These are phyloP conservation scores for Pharus latifolius DNA, from an alignment of 176 grass and related monocot genomes.

Conservation along the genomic window DNA sequence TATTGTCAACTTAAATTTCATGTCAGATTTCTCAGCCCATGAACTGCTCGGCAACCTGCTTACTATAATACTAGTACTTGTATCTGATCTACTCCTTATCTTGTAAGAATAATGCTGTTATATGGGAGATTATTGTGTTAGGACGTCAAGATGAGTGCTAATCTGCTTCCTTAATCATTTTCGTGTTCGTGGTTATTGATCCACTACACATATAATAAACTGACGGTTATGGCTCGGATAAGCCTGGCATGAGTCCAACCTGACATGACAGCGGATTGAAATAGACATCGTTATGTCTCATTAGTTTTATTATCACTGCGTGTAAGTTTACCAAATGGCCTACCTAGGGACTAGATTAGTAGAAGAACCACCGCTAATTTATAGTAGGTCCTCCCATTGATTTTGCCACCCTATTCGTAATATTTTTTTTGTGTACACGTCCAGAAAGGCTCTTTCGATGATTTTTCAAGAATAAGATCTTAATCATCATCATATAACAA, in stretches of 20 bases:
- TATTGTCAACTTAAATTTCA: too few relatives aligned
- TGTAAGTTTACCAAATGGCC: conserved; percentile 3
- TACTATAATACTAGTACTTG: neutral
- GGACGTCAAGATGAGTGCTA: conserved; percentile 12
- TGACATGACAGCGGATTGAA: neutral
- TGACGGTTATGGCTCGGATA: conserved; percentile 12
- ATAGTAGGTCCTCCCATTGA: conserved; percentile 1
- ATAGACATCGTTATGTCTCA: neutral
- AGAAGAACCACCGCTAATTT: too few relatives aligned
- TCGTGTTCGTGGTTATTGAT: neutral
- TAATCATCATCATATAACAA: too few relatives aligned
- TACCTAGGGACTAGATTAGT: neutral
- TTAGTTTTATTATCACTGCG: neutral
- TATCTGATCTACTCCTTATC: too few relatives aligned
- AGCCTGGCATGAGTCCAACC: neutral
- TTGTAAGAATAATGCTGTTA: too few relatives aligned
- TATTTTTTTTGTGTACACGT: neutral
- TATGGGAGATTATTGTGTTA: neutral
- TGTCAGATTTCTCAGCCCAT: too few relatives aligned
- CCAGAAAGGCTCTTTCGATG: too few relatives aligned
- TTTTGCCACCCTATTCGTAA: neutral
- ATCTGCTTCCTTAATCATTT: neutral
- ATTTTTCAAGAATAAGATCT: too few relatives aligned
- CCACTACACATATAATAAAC: neutral
- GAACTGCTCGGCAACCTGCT: neutral